Percentiles rank a stretch among this genome's conserved stretches.
Evolutionary conservation across 257 asterid genomes (phyloP).

Genomic region (Ocimum tenuiflorum): DNA sequence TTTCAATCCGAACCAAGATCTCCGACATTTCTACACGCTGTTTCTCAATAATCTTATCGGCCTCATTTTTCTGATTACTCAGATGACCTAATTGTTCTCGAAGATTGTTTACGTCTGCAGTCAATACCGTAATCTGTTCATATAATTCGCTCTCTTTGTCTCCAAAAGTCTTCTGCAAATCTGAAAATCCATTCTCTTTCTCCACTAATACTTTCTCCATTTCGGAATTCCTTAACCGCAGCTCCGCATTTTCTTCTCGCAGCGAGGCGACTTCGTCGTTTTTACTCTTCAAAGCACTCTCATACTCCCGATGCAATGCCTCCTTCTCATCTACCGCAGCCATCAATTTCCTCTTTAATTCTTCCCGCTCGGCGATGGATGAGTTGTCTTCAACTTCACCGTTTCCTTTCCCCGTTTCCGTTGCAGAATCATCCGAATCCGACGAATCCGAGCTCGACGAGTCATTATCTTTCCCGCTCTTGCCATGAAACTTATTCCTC

Average conservation of each 20-base stretch:
- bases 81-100: slow-evolving; percentile 32
- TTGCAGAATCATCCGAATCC: slow-evolving; percentile 47
- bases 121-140: slow-evolving; percentile 19
- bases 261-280: slow-evolving; percentile 26
- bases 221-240: slow-evolving; percentile 27
- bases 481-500: slow-evolving; percentile 39
- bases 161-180: slow-evolving; percentile 28
- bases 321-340: slow-evolving; percentile 41
- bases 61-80: slow-evolving; percentile 35
- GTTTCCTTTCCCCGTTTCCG: slow-evolving; percentile 32
- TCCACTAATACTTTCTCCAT: slow-evolving; percentile 33
- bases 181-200: slow-evolving; percentile 37
- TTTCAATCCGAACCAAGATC: slow-evolving; percentile 33
- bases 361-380: slow-evolving; percentile 39
- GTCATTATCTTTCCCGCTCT: slow-evolving; percentile 36
- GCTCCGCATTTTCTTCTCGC: slow-evolving; percentile 26
- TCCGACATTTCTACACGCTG: slow-evolving; percentile 44
- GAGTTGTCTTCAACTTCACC: slow-evolving; percentile 29
- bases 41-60: slow-evolving; percentile 31
- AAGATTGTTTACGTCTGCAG: slow-evolving; percentile 25
- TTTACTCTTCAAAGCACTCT: slow-evolving; percentile 30
- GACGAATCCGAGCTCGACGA: slow-evolving; percentile 67
- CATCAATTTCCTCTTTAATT: slow-evolving; percentile 38
- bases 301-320: slow-evolving; percentile 34
- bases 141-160: slow-evolving; percentile 39